Conservation (phyloP, 805 yeast genomes). For the Babjeviella inositovora region DNA sequence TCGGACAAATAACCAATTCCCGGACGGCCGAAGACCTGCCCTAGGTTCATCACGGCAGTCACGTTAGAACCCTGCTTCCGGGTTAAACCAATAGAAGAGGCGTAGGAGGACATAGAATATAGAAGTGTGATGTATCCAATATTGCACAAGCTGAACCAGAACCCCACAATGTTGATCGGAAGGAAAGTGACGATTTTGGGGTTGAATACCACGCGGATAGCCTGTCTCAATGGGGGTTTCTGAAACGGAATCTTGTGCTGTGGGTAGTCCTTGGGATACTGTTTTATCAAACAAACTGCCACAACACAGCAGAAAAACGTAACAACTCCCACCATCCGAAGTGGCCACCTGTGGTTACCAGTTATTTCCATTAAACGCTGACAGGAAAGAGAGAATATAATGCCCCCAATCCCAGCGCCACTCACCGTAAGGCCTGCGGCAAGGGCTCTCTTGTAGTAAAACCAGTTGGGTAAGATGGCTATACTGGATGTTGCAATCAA, state of each 20-base stretch:
- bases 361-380: conserved; percentile 12
- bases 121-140: conserved; percentile 25
- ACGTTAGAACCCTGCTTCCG: conserved; percentile 22
- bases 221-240: no score
- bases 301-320: no score
- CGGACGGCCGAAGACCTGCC: conserved; percentile 34
- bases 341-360: conserved; percentile 15
- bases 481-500: conserved; percentile 35
- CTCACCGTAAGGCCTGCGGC: conserved; percentile 19
- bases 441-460: conserved; percentile 23
- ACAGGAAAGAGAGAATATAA: conserved; percentile 17
- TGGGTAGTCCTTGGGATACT: no score
- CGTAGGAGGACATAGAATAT: conserved; percentile 28
- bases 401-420: conserved; percentile 27
- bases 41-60: conserved; percentile 26
- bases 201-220: no score
- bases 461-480: conserved; percentile 36
- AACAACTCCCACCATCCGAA: no score
- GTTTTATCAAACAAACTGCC: no score
- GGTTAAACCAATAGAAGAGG: conserved; percentile 27
- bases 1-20: conserved; percentile 26
- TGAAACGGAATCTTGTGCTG: no score
- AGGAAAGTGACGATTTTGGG: no score
- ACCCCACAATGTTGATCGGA: no score
- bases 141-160: conserved; percentile 14